phyloP scores from a whole-genome alignment of 2,329 filamentous ascomycete species.

The Celoporthe dispersa region DNA sequence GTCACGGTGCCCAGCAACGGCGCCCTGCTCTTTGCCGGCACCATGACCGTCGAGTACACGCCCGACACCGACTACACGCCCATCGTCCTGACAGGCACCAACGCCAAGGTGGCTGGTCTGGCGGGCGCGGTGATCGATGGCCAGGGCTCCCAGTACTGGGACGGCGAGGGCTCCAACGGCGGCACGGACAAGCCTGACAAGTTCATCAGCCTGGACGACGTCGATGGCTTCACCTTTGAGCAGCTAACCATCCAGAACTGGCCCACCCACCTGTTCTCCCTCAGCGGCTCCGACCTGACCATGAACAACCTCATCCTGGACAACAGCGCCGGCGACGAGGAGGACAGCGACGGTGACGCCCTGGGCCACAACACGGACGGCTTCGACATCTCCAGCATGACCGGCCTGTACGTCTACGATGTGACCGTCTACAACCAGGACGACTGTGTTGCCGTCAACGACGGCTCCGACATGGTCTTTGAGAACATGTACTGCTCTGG shows the following conservation, averaged over 20 bases:
- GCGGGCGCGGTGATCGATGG: slow-evolving; percentile 31
- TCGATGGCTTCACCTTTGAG: slow-evolving; percentile 44
- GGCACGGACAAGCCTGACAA: slow-evolving; percentile 48
- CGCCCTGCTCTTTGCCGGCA: slow-evolving; percentile 25
- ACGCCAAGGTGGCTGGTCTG: slow-evolving; percentile 31
- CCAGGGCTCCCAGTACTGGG: slow-evolving; percentile 33
- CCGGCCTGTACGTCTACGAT: slow-evolving; percentile 54
- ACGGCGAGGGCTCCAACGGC: slow-evolving; percentile 43
- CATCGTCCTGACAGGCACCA: slow-evolving; percentile 30
- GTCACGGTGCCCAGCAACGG: slow-evolving; percentile 22
- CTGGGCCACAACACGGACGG: slow-evolving; percentile 59
- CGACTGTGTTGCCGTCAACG: slow-evolving; percentile 63
- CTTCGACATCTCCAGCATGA: slow-evolving; percentile 58
- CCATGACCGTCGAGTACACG: slow-evolving; percentile 28
- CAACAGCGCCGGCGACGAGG: slow-evolving; percentile 42
- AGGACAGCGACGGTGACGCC: slow-evolving; percentile 25
- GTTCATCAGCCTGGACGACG: slow-evolving; percentile 54
- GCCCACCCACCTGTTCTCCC: slow-evolving; percentile 47
- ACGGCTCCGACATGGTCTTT: slow-evolving; percentile 53
- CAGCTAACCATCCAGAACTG: slow-evolving; percentile 47
- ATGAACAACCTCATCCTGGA: slow-evolving; percentile 44
- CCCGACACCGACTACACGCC: slow-evolving; percentile 21
- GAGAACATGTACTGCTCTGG: slow-evolving; percentile 49
- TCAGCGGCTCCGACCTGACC: slow-evolving; percentile 42
- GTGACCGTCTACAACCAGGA: slow-evolving; percentile 64